Conservation (phyloP, 2,329 filamentous ascomycete species). For the Fusarium nygamai region DNA sequence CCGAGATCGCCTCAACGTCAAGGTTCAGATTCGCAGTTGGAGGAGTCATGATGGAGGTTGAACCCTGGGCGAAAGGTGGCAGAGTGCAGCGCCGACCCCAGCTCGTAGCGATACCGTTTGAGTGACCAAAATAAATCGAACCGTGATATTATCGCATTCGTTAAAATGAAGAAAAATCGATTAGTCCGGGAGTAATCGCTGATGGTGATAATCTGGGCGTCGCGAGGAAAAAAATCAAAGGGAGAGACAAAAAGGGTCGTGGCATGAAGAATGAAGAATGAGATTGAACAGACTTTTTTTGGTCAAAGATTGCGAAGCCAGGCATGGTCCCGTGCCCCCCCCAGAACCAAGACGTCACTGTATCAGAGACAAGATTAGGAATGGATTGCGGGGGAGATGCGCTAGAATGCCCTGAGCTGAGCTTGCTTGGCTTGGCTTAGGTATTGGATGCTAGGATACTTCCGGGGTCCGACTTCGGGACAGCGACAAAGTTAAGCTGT, state of each 20-base stretch:
- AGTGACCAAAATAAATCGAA: background rate
- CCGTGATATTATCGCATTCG: conserved; percentile 19
- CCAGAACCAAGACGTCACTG: conserved; percentile 40
- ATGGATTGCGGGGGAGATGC: conserved; percentile 24
- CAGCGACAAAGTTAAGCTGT: background rate
- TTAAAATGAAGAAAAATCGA: background rate
- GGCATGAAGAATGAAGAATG: background rate
- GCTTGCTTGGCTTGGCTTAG: background rate
- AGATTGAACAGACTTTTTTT: conserved; percentile 40
- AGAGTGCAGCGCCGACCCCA: conserved; percentile 21
- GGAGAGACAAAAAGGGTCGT: conserved; percentile 31
- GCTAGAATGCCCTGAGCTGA: conserved; percentile 19
- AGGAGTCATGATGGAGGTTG: conserved; percentile 58
- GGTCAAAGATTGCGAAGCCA: conserved; percentile 28
- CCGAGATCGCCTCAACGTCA: conserved; percentile 89
- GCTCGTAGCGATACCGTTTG: conserved; percentile 10
- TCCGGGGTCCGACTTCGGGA: conserved; percentile 22
- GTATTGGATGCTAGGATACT: conserved; percentile 4
- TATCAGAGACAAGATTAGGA: conserved; percentile 14
- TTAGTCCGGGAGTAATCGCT: background rate
- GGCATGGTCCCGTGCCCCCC: conserved; percentile 35
- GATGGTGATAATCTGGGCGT: background rate
- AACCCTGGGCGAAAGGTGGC: conserved; percentile 30
- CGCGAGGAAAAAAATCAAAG: conserved; percentile 23
- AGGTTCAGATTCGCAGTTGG: conserved; percentile 71